phyloP scores from a whole-genome alignment of 164 flowering plant species.

The Houttuynia cordata region DNA sequence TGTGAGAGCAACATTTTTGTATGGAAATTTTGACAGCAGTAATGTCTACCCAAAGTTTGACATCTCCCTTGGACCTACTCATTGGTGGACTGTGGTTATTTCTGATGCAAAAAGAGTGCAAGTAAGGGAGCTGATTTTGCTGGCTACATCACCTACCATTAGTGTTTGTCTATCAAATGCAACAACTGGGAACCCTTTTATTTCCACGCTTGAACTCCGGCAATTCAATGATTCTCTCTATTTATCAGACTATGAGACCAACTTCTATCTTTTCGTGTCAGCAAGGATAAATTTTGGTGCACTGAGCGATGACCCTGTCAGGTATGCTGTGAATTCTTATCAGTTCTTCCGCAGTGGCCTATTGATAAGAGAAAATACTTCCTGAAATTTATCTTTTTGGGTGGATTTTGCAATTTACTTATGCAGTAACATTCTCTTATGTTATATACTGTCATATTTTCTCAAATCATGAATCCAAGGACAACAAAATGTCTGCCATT shows the following conservation, averaged over 20 bases:
- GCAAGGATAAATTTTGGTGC: conserved; percentile 98
- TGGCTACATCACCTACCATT: conserved; percentile 57
- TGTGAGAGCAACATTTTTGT: conserved; percentile 79
- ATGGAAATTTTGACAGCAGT: conserved; percentile 85
- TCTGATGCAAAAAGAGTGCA: conserved; percentile 76
- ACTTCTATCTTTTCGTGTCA: conserved; percentile 67
- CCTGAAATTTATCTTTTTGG: too few species aligned
- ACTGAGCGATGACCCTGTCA: conserved; percentile 61
- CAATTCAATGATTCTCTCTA: conserved; percentile 89
- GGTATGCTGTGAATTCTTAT: conserved; percentile 29
- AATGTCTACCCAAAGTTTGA: conserved; percentile 94
- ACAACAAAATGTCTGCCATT: too few species aligned
- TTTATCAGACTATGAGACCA: conserved; percentile 52
- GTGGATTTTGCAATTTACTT: too few species aligned
- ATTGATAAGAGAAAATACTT: too few species aligned
- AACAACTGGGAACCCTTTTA: conserved; percentile 87
- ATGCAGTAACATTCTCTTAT: too few species aligned
- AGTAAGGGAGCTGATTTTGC: conserved; percentile 58
- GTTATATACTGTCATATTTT: too few species aligned
- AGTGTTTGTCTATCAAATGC: conserved; percentile 94
- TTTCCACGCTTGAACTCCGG: conserved; percentile 95
- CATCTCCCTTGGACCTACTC: conserved; percentile 79
- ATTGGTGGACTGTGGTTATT: conserved; percentile 86
- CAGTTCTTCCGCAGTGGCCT: not conserved
- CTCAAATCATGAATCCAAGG: too few species aligned